Percentiles rank a stretch among this genome's conserved stretches.
Evolutionary conservation across 2,329 filamentous ascomycete genomes (phyloP).

Genomic region (Pseudogymnoascus sp.): DNA sequence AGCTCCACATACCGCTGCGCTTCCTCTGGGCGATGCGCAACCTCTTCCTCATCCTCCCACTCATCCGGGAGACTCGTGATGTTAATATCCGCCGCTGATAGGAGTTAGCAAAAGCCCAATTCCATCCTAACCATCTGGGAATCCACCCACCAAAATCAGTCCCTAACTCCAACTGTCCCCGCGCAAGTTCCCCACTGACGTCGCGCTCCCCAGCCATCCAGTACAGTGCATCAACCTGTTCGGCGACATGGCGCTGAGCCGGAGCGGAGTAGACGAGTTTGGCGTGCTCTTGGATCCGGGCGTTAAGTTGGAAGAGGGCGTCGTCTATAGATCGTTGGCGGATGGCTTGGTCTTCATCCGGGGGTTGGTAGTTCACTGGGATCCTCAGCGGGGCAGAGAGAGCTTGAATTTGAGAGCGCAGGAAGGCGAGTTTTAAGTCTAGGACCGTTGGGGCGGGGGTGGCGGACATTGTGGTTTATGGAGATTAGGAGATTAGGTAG

Average conservation of each 20-base stretch:
- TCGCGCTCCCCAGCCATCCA: slow-evolving; percentile 37
- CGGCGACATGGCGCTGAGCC: slow-evolving; percentile 61
- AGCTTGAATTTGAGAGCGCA: slow-evolving; percentile 52
- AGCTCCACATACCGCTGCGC: slow-evolving; percentile 44
- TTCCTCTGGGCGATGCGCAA: slow-evolving; percentile 39
- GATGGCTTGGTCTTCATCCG: slow-evolving; percentile 30
- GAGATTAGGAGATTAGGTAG: background rate
- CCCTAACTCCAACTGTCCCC: slow-evolving; percentile 34
- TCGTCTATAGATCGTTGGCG: slow-evolving; percentile 45
- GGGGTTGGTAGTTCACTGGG: slow-evolving; percentile 40
- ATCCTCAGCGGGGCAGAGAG: slow-evolving; percentile 52
- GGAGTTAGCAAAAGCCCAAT: background rate
- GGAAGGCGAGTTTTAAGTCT: slow-evolving; percentile 56
- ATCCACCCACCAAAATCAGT: slow-evolving; percentile 28
- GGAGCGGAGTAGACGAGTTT: slow-evolving; percentile 59
- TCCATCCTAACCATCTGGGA: slow-evolving; percentile 3
- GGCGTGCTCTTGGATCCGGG: slow-evolving; percentile 54
- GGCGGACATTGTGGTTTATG: background rate
- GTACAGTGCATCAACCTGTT: slow-evolving; percentile 63
- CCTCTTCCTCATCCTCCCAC: slow-evolving; percentile 31
- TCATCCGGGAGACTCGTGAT: slow-evolving; percentile 24
- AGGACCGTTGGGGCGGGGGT: slow-evolving; percentile 44
- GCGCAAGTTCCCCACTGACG: slow-evolving; percentile 22
- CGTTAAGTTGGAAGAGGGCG: slow-evolving; percentile 50
- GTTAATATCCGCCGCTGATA: slow-evolving; percentile 17